A percentile compares a stretch with the other conserved stretches of the same genome.
Conservation (phyloP, 306 rosid species). For the Alnus glutinosa region DNA sequence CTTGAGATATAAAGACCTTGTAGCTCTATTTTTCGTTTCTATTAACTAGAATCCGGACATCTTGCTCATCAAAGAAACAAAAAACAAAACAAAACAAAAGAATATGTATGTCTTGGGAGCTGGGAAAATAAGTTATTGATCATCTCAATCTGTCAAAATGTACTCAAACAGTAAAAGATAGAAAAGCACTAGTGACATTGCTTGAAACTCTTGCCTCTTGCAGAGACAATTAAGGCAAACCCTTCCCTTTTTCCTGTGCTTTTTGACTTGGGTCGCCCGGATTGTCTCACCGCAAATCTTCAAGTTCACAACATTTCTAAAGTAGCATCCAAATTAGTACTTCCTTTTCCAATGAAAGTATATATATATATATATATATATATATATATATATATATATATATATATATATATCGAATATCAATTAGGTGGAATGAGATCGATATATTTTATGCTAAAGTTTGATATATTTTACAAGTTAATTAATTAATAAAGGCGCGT, state of each 20-base stretch:
- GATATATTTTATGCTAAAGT: slow-evolving; percentile 33
- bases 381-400: neutral
- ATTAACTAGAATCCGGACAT: neutral
- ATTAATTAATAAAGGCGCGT: slow-evolving; percentile 26
- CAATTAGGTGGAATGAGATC: neutral
- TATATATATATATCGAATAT: neutral
- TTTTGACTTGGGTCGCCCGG: slow-evolving; percentile 58
- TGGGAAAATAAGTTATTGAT: neutral
- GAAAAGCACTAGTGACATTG: slow-evolving; percentile 21
- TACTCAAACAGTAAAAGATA: neutral
- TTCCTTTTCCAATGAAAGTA: slow-evolving; percentile 25
- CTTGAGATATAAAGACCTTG: too few species aligned
- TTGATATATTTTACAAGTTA: slow-evolving; percentile 39
- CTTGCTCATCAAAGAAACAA: too few species aligned
- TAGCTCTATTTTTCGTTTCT: neutral
- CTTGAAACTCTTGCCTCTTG: slow-evolving; percentile 34
- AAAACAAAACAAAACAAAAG: neutral
- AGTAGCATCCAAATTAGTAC: slow-evolving; percentile 30
- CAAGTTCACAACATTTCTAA: slow-evolving; percentile 45
- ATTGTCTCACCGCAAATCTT: slow-evolving; percentile 39
- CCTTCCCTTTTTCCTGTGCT: slow-evolving; percentile 35
- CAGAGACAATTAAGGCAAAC: slow-evolving; percentile 20
- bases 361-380: neutral
- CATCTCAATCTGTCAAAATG: neutral
- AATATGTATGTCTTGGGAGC: neutral